Evolutionary conservation across 768 basidiomycete genomes (phyloP), one percentile per base, ranked within the genome.

Genomic region (Arthromyces matolae): DNA sequence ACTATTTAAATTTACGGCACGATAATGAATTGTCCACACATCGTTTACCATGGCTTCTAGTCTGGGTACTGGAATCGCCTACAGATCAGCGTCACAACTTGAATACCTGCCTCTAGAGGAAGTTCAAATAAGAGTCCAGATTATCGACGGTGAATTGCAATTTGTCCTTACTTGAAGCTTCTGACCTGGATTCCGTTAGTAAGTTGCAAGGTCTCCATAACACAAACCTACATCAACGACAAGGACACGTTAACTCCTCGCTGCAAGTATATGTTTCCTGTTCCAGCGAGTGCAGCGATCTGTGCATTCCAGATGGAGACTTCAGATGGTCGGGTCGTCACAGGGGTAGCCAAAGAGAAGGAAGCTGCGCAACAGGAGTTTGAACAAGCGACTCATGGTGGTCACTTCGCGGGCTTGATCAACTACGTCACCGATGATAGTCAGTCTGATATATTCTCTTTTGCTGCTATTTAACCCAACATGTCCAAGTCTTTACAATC

Each of bases 221-320:
- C 52, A 1, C 77, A 78, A 43, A 60, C 58, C 0, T 79, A 70
- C 57, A 57, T 44, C 13, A 79, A 79, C 49, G 52, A 65, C 0
- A 63, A 64, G 3, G 57, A 62, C 8, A 51, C 49, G 28, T 56
- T 69, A 1, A 80, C 78, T 0, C 59, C 61, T 32, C 65, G 72
- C 37, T 78, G 76, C 22, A 71, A 76, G 25, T 84, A 82, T 58
- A 67, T 72, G 31, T 84, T 84, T 52, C 81, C 82, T 8, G 70
- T 84, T 5, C 83, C 82, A 0, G 76, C 72, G 1, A 67, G 65
- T 24, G 76, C 75, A 0, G 80, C 79, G 0, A 69, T 82, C 7
- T 82, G 79, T 49, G 72, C 71, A 0, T 84, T 84, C 54, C 64
- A 72, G 27, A 71, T 82, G 60, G 65, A 64, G 31, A 65, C 70